Evolutionary conservation across 441 rosid genomes (phyloP).

Genomic region (Erodium texanum): DNA sequence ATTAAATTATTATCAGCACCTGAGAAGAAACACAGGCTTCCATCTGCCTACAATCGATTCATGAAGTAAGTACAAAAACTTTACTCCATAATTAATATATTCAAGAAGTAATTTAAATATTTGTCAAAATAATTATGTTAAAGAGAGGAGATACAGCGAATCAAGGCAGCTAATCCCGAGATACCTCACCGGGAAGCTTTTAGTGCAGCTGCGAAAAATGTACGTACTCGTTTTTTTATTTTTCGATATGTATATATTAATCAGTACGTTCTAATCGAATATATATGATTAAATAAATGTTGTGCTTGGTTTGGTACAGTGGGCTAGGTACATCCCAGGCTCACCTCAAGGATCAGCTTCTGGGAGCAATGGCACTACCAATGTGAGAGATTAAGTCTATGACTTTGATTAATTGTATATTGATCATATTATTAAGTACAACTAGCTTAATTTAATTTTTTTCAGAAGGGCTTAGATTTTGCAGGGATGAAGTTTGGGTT

Average conservation of each 20-base stretch:
- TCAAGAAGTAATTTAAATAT: too few species aligned
- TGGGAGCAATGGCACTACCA: constrained; percentile 31
- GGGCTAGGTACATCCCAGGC: constrained; percentile 93
- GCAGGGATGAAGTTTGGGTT: constrained; percentile 34
- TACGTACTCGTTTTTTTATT: constrained; percentile 16
- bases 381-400: constrained; percentile 28
- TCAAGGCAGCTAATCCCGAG: constrained; percentile 90
- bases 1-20: constrained; percentile 82
- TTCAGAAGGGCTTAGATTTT: constrained; percentile 26
- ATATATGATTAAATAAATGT: too few species aligned
- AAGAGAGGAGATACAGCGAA: constrained; percentile 98
- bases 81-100: too few species aligned
- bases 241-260: too few species aligned
- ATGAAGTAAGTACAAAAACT: constrained; percentile 61
- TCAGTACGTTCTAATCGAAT: too few species aligned
- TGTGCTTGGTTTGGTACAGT: constrained; percentile 25
- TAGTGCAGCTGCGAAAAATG: constrained; percentile 94
- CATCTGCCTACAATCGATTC: constrained; percentile 95
- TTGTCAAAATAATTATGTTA: neutral
- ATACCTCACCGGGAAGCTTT: constrained; percentile 95
- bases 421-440: too few species aligned
- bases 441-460: neutral
- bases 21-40: constrained; percentile 98
- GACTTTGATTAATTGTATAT: too few species aligned
- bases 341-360: constrained; percentile 52